A percentile compares a stretch with the other conserved stretches of the same genome.
Evolutionary conservation across 768 basidiomycete species (phyloP).

Genomic region (Mycena amicta): DNA sequence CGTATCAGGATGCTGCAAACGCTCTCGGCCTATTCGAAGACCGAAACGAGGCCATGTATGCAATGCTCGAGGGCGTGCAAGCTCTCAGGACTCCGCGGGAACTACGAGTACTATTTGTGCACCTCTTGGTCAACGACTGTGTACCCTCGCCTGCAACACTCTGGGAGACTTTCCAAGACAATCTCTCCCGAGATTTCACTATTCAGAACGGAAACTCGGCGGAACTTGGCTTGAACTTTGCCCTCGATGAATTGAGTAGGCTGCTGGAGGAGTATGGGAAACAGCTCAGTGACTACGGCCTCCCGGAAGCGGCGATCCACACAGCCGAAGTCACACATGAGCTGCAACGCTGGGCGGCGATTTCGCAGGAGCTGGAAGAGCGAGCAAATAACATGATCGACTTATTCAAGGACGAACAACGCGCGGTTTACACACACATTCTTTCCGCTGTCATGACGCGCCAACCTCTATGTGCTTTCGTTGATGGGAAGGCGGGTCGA

Average conservation of each 20-base stretch:
- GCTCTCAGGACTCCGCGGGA: slow-evolving; percentile 36
- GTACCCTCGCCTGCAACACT: slow-evolving; percentile 21
- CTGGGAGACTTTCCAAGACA: slow-evolving; percentile 30
- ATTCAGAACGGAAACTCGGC: slow-evolving; percentile 12
- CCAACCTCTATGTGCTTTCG: slow-evolving; percentile 28
- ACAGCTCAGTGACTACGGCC: slow-evolving; percentile 29
- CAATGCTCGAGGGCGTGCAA: slow-evolving; percentile 38
- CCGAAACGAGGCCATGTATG: slow-evolving; percentile 15
- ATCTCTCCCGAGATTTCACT: slow-evolving; percentile 12
- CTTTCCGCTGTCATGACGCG: slow-evolving; percentile 2
- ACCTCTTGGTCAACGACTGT: slow-evolving; percentile 38
- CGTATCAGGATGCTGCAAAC: slow-evolving; percentile 27
- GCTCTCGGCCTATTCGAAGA: slow-evolving; percentile 19
- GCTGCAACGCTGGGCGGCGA: slow-evolving; percentile 25
- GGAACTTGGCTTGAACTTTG: slow-evolving; percentile 16
- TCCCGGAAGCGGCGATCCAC: slow-evolving; percentile 28
- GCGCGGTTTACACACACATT: slow-evolving; percentile 6
- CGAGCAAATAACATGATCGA: slow-evolving; percentile 4
- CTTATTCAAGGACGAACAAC: slow-evolving; percentile 17
- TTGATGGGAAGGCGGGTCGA: slow-evolving; percentile 43
- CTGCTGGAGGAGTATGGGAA: slow-evolving; percentile 22
- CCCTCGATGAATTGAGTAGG: not conserved
- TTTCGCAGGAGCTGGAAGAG: not conserved
- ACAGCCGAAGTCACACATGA: slow-evolving; percentile 30
- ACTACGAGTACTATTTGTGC: slow-evolving; percentile 41